Evolutionary conservation across 2,329 filamentous ascomycete species (phyloP).

Genomic region (Colletotrichum graminicola): DNA sequence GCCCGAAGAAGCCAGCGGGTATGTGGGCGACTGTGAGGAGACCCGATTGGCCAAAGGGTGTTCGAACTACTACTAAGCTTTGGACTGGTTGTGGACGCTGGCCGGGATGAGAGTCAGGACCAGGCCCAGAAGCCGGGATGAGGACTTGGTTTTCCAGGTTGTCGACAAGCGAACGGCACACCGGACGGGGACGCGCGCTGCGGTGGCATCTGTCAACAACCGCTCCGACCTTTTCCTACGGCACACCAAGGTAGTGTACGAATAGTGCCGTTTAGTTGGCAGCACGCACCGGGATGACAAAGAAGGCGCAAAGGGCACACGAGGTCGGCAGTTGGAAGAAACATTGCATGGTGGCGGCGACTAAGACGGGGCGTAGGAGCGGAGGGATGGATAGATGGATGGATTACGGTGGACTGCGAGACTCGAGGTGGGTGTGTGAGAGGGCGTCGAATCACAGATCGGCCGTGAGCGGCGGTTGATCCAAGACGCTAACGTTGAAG

Average conservation of each 20-base stretch:
- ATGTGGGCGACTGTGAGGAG: conserved; percentile 13
- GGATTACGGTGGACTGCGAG: neutral
- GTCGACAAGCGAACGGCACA: neutral
- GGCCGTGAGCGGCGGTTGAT: neutral
- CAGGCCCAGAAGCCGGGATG: conserved; percentile 12
- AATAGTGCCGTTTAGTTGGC: no score
- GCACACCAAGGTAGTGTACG: no score
- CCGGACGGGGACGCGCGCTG: neutral
- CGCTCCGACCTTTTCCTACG: neutral
- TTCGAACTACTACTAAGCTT: conserved; percentile 7
- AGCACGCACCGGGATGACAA: neutral
- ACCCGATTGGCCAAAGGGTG: neutral
- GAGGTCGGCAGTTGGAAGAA: neutral
- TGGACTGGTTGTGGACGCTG: conserved; percentile 12
- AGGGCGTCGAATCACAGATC: conserved; percentile 4
- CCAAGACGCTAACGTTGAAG: neutral
- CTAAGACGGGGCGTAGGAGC: neutral
- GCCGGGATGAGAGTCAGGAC: conserved; percentile 34
- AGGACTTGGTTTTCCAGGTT: neutral
- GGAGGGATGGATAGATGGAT: no score
- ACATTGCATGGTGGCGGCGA: neutral
- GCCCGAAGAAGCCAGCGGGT: conserved; percentile 35
- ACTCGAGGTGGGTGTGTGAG: conserved; percentile 6
- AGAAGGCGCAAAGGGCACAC: neutral
- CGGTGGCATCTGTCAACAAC: neutral